Evolutionary conservation across 2,329 filamentous ascomycete species (phyloP).

Genomic region (Ophiostoma australiae): DNA sequence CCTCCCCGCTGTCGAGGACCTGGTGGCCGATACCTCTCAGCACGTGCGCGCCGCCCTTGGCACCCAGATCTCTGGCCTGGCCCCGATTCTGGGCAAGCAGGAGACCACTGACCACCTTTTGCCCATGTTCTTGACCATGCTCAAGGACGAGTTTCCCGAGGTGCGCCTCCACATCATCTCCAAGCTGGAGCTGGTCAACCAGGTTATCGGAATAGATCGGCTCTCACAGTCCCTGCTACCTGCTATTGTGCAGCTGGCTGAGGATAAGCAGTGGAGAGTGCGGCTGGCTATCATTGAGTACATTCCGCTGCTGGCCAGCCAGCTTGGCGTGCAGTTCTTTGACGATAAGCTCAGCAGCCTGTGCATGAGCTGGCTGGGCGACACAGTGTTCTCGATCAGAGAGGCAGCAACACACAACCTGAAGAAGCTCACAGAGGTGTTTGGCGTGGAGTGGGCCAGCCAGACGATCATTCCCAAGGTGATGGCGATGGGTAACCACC

Average conservation of each 20-base stretch:
- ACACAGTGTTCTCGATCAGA: slow-evolving; percentile 97
- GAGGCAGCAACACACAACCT: slow-evolving; percentile 96
- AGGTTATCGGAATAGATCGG: slow-evolving; percentile 96
- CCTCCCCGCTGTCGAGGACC: slow-evolving; percentile 92
- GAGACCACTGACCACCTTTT: slow-evolving; percentile 95
- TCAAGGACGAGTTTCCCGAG: slow-evolving; percentile 98
- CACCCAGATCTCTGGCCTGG: slow-evolving; percentile 93
- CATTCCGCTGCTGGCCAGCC: slow-evolving; percentile 90
- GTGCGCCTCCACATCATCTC: slow-evolving; percentile 98
- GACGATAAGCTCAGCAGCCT: slow-evolving; percentile 92
- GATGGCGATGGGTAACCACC: slow-evolving; percentile 95
- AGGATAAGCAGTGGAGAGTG: slow-evolving; percentile 99
- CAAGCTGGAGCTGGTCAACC: slow-evolving; percentile 97
- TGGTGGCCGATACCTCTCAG: slow-evolving; percentile 93
- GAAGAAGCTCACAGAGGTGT: slow-evolving; percentile 97
- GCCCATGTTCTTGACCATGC: slow-evolving; percentile 98
- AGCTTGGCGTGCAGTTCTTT: slow-evolving; percentile 95
- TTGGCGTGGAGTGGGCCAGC: slow-evolving; percentile 95
- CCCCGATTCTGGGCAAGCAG: slow-evolving; percentile 95
- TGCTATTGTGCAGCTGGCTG: slow-evolving; percentile 92
- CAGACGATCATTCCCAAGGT: slow-evolving; percentile 98
- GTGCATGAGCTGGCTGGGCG: slow-evolving; percentile 98
- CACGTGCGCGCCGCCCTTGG: slow-evolving; percentile 93
- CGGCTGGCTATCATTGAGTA: slow-evolving; percentile 98
- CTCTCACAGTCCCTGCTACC: slow-evolving; percentile 94